Conservation (phyloP, 164 flowering plant species). For the Piper longum region DNA sequence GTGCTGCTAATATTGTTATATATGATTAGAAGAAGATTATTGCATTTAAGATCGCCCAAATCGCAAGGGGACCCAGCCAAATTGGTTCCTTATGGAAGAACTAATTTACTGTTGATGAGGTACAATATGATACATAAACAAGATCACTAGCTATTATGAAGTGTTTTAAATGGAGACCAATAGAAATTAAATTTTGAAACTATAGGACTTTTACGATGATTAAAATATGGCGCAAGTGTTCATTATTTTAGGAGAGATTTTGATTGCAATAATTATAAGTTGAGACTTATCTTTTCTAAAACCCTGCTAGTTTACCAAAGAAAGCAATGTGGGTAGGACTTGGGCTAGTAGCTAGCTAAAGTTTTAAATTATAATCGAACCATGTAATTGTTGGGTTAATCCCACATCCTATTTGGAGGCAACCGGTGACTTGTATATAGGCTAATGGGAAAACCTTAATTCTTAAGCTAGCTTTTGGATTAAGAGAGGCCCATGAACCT, state of each 20-base stretch:
- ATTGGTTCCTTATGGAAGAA: slow-evolving; percentile 21
- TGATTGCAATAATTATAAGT: too few relatives aligned
- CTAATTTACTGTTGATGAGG: slow-evolving; percentile 5
- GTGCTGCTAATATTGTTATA: slow-evolving; percentile 14
- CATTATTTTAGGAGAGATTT: neutral
- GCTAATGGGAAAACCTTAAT: too few relatives aligned
- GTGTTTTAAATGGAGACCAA: too few relatives aligned
- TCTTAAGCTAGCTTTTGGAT: too few relatives aligned
- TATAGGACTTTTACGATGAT: slow-evolving; percentile 18
- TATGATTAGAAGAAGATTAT: slow-evolving; percentile 48
- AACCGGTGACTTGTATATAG: too few relatives aligned
- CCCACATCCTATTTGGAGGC: too few relatives aligned
- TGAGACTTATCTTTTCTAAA: slow-evolving; percentile 10
- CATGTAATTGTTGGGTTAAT: too few relatives aligned
- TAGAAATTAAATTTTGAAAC: neutral
- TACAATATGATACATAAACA: slow-evolving; percentile 7
- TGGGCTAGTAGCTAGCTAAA: neutral
- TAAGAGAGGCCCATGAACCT: too few relatives aligned
- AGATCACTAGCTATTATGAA: slow-evolving; percentile 3
- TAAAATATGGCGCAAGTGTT: neutral
- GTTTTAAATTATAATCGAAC: slow-evolving; percentile 1
- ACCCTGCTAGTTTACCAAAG: slow-evolving; percentile 32
- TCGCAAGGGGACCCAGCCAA: slow-evolving; percentile 50
- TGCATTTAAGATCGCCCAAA: slow-evolving; percentile 52
- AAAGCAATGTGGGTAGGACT: slow-evolving; percentile 44